Evolutionary conservation across 176 grass and related monocot species (phyloP).

Genomic region (Eleusine coracana): DNA sequence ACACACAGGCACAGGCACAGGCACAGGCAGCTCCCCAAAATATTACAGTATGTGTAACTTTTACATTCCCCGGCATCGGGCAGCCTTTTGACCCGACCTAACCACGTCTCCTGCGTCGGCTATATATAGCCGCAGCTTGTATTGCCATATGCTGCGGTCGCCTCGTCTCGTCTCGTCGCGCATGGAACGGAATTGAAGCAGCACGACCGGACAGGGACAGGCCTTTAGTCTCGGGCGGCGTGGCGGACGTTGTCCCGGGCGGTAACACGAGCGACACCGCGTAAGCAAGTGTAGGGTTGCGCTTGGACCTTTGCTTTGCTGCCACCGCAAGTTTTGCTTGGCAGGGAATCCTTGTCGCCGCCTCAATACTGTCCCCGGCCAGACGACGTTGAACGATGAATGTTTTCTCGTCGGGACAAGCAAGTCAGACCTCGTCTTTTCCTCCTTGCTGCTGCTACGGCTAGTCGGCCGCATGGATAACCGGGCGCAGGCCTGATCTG

Average conservation of each 20-base stretch:
- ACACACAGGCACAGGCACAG: slow-evolving; percentile 2
- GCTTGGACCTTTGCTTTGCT: slow-evolving; percentile 12
- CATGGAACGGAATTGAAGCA: background rate
- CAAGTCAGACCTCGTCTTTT: slow-evolving; percentile 5
- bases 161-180: too few species aligned
- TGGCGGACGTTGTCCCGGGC: too few species aligned
- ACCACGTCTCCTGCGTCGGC: slow-evolving; percentile 14
- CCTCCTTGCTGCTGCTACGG: background rate
- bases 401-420: too few species aligned
- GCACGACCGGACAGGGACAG: background rate
- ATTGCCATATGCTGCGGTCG: too few species aligned
- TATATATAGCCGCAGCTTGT: background rate
- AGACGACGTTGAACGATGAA: background rate
- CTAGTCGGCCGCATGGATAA: background rate
- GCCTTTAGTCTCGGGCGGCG: background rate
- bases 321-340: background rate
- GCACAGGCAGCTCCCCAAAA: background rate
- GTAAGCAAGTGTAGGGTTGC: slow-evolving; percentile 23
- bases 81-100: background rate
- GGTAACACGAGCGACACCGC: slow-evolving; percentile 29
- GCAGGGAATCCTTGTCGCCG: slow-evolving; percentile 29
- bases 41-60: background rate
- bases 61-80: background rate
- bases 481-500: too few species aligned
- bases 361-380: background rate